Base-by-base conservation (phyloP, 2,329 filamentous ascomycete species). In the Neofusicoccum umdonicola region DNA sequence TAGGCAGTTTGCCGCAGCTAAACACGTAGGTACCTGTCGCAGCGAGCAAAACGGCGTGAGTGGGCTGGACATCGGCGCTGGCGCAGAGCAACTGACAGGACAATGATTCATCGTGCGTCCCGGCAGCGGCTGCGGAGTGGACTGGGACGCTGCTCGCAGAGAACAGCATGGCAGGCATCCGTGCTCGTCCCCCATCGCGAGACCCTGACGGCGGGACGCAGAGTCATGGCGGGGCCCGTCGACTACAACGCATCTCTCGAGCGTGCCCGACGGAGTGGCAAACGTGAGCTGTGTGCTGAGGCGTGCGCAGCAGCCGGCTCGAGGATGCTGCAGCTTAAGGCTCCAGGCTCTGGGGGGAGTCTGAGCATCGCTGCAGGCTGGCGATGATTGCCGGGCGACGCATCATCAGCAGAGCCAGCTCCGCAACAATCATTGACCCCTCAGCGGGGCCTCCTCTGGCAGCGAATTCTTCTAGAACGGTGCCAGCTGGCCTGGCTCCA, bases 151-250 rank as follows among this genome's bases (percentile, higher is more conserved):
- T 15, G 19, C 19, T 45, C n/a, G 15, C 12, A 42, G 39, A 7
- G 54, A 56, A 56, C 54, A 57, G 54, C 54, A 57, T 57, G 54
- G 54, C 54, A 57, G 22, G 22, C 54, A 45, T 57, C 52, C 52
- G 52, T 56, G 52, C 52, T 11, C 17, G n/a, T 54, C 19, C 35
- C 37, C 22, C 37, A 27, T 54, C 50, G 54, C 54, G 11, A 57
- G 54, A 57, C 54, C 54, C 54, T 57, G 54, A 45, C 44, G 41
- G 54, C 39, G 41, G 39, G 37, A 19, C 17, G 35, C 17, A n/a
- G 54, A 57, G 54, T 57, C 54, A 45, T 57, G 39, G 54, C 39
- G 54, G 54, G 54, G 39, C 54, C 35, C 52, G 35, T 19, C 42
- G 17, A n/a, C 54, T 57, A 57, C 54, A 57, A 45, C 54, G 54